Evolutionary conservation across 2,329 filamentous ascomycete species (phyloP), one percentile per base, ranked within the genome.

Genomic region (Nothomitra cinnamomea): DNA sequence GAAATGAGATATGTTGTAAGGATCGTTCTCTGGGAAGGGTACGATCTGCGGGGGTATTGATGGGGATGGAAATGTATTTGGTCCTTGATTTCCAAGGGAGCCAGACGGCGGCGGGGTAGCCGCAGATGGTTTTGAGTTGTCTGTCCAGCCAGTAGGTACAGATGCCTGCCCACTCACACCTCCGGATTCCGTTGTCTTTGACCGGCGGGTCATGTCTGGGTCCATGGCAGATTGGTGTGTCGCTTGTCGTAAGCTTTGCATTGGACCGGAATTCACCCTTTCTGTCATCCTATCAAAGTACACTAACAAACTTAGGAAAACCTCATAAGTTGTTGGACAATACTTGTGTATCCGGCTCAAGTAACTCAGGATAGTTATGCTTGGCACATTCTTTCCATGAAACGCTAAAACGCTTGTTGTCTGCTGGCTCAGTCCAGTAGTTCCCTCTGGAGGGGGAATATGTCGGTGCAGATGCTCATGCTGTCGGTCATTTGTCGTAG

Each of bases 281-380:
- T 96, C 92, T 43, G 90, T 95, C 92, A 98, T 98, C 57, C 92
- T 85, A 66, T 98, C 92, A 68, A 98, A 98, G 68, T 96, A 98
- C 32, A 98, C 89, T 54, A 98, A 71, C 62, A 98, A 70, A 64
- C 89, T 95, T 56, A 98, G 71, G 64, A 98, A 98, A 0, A 98
- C 92, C 68, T 98, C 92, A 65, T 95, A 98, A 0, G 92, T 96
- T 4, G 92, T 96, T 0, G 92, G 92, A 63, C 92, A 98, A 69
- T 98, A 98, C 70, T 95, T 95, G 70, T 98, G 90, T 65, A 98
- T 96, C 56, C 92, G 82, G 61, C 83, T 90, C 53, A 98, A 72
- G 63, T 98, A 98, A 74, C 88, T 96, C 56, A 94, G 73, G 57
- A 98, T 96, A 19, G 89, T 95, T 62, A 98, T 98, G 63, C 85